These are phyloP conservation scores for Pterocarpus macrocarpus DNA, from an alignment of 306 rosid genomes.

Conservation along the genomic window DNA sequence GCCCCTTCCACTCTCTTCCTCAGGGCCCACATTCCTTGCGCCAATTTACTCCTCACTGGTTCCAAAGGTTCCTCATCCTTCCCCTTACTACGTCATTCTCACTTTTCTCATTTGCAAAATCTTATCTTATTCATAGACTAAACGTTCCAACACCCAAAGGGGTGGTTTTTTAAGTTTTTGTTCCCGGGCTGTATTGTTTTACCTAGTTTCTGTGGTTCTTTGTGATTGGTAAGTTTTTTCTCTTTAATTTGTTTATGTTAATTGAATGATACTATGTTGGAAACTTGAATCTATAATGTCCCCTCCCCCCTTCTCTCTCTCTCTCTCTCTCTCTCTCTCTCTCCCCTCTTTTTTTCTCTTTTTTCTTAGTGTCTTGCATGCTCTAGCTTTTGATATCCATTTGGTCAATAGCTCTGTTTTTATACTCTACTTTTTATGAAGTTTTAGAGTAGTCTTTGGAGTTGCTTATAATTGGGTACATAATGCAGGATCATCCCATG, in stretches of 20 bases:
- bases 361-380: background rate
- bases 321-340: no score
- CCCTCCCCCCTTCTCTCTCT: no score
- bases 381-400: background rate
- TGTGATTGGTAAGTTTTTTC: background rate
- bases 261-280: background rate
- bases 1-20: conserved; percentile 70
- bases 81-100: no score
- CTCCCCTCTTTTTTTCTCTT: no score
- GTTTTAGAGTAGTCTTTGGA: background rate
- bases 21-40: conserved; percentile 63
- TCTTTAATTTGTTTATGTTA: background rate
- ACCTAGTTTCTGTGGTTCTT: no score
- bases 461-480: conserved; percentile 20
- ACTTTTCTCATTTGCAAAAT: background rate
- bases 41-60: conserved; percentile 44
- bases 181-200: background rate
- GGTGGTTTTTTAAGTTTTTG: no score
- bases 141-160: no score
- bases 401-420: background rate
- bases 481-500: conserved; percentile 48
- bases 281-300: background rate
- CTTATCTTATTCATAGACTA: background rate
- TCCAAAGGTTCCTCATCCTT: conserved; percentile 55
- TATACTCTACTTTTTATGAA: background rate